phyloP scores from a whole-genome alignment of 2,329 filamentous ascomycete genomes.

The Sclerotinia spermophila region DNA sequence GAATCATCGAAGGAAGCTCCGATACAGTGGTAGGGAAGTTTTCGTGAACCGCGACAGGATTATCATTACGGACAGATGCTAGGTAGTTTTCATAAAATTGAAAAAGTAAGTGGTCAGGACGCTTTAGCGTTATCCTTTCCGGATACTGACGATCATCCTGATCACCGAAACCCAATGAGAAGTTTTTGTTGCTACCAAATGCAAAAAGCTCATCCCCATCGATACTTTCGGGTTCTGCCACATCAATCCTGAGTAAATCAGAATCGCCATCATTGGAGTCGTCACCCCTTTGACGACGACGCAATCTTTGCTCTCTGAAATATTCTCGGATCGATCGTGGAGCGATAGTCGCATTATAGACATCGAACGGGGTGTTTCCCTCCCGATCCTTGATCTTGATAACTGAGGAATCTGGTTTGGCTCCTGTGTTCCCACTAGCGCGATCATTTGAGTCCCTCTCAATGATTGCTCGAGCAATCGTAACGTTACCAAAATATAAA shows the following conservation, averaged over 20 bases:
- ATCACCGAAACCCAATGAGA: slow-evolving; percentile 90
- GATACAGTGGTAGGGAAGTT: slow-evolving; percentile 31
- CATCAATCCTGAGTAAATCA: not conserved
- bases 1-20: slow-evolving; percentile 69
- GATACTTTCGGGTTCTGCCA: slow-evolving; percentile 34
- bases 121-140: slow-evolving; percentile 72
- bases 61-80: slow-evolving; percentile 36
- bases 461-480: slow-evolving; percentile 78
- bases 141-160: slow-evolving; percentile 93
- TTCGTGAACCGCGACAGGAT: slow-evolving; percentile 28
- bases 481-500: slow-evolving; percentile 83
- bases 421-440: slow-evolving; percentile 46
- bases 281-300: slow-evolving; percentile 17
- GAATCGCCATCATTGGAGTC: slow-evolving; percentile 44
- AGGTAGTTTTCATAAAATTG: slow-evolving; percentile 69
- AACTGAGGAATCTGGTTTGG: slow-evolving; percentile 62
- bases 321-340: slow-evolving; percentile 59
- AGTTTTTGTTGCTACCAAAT: slow-evolving; percentile 95
- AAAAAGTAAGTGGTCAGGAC: slow-evolving; percentile 73
- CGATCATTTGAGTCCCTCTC: slow-evolving; percentile 61
- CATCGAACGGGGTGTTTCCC: slow-evolving; percentile 88
- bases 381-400: slow-evolving; percentile 96
- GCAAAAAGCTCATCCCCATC: slow-evolving; percentile 83
- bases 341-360: slow-evolving; percentile 85
- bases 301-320: slow-evolving; percentile 15